A percentile compares a stretch with the other conserved stretches of the same genome.
Conservation (phyloP, 2,329 filamentous ascomycete genomes). For the Xylaria multiplex region DNA sequence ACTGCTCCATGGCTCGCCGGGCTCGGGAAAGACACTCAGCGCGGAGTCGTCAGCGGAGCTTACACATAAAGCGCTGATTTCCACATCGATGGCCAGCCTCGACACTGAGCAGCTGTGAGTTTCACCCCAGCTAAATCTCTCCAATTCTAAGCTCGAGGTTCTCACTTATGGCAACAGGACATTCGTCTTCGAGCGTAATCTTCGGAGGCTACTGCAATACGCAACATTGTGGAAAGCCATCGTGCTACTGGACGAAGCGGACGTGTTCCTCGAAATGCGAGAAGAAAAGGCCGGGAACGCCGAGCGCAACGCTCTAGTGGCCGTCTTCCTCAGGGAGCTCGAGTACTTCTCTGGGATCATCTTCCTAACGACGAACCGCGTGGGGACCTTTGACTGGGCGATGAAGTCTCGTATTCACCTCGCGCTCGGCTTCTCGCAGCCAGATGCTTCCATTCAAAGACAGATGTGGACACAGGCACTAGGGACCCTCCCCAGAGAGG, state of each 20-base stretch:
- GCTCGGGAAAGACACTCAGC: conserved; percentile 51
- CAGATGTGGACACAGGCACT: conserved; percentile 28
- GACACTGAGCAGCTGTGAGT: conserved; percentile 29
- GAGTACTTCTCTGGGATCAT: conserved; percentile 54
- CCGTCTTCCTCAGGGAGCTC: conserved; percentile 51
- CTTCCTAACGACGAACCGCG: conserved; percentile 56
- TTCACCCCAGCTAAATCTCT: not conserved
- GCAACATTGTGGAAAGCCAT: conserved; percentile 43
- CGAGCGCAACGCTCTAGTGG: conserved; percentile 39
- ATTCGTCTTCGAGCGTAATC: conserved; percentile 35
- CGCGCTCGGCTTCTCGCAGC: conserved; percentile 47
- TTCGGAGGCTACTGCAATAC: conserved; percentile 38
- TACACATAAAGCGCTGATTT: conserved; percentile 31
- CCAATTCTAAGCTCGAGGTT: not conserved
- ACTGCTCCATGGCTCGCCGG: conserved; percentile 49
- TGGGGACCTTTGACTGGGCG: conserved; percentile 54
- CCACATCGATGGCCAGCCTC: conserved; percentile 33
- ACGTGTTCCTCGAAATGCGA: conserved; percentile 49
- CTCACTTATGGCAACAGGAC: not conserved
- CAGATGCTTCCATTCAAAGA: conserved; percentile 20
- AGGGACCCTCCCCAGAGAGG: conserved; percentile 17
- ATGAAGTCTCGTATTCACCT: conserved; percentile 54
- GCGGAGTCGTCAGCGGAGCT: conserved; percentile 46
- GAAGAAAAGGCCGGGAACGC: conserved; percentile 30
- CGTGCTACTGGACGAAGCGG: conserved; percentile 42